Base-by-base conservation (phyloP, 2,329 filamentous ascomycete genomes). In the Nemania abortiva region DNA sequence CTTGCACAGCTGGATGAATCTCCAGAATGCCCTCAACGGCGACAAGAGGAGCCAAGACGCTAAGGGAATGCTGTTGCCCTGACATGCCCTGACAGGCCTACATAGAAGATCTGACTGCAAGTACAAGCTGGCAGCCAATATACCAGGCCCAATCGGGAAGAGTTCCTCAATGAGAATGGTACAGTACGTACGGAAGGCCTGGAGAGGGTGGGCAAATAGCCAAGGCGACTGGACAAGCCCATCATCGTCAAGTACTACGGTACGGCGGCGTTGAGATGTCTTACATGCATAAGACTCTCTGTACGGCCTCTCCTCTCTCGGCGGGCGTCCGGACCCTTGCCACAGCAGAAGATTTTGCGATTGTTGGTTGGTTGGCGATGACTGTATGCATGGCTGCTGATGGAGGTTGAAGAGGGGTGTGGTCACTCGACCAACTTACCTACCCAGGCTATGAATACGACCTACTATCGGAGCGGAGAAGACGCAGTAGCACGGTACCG, bases 361-460 rank as follows among this genome's bases (percentile, higher is more conserved):
- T 54, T 50, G 58, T 68, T 64, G 68, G 69, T 68, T 64, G 68
- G 69, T 47, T 45, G 47, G 60, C 29, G 34, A 54, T 61, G 39
- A 29, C 45, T 63, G 42, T 57, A 24, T 57, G 56, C 60, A 68
- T 57, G 55, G 49, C 50, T 52, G 50, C 64, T 57, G 52, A 42
- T 58, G 54, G 55, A 55, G 59, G 50, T 47, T 31, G 59, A 55
- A 20, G 54, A 60, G 61, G 31, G 22, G 52, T 18, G 27, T 56
- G 37, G 53, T 29, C 61, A 49, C 55, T 64, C 22, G 39, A 39
- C 49, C 27, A 31, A 20, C 50, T 29, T 39, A 39, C 29, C 29
- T 55, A 37, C 20, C 53, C n/a, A n/a, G 39, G 27, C 53, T 29
- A 18, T 39, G 47, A 53, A 57, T 50, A 27, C 29, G 11, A 52